Conservation (phyloP, 495 filamentous ascomycete genomes). For the Penicillium tannophilum region DNA sequence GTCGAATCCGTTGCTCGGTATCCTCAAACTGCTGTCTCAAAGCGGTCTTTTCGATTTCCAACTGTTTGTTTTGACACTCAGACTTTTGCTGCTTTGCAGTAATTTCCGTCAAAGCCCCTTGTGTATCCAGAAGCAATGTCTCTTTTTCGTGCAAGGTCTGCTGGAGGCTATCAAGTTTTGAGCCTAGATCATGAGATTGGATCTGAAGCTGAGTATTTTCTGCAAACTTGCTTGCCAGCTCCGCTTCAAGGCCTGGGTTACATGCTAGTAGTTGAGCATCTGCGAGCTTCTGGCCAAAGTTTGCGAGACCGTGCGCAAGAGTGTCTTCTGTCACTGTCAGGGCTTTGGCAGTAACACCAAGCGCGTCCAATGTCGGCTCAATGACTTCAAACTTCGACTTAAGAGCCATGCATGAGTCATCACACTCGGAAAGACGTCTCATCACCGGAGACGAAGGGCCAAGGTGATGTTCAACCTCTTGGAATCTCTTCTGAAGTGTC, state of each 20-base stretch:
- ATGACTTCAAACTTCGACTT: slow-evolving; percentile 22
- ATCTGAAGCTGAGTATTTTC: slow-evolving; percentile 33
- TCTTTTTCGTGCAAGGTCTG: slow-evolving; percentile 21
- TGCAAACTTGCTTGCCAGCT: slow-evolving; percentile 16
- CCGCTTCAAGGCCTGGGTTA: slow-evolving; percentile 14
- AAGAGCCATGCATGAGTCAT: slow-evolving; percentile 16
- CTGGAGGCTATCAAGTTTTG: slow-evolving; percentile 18
- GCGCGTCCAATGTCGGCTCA: slow-evolving; percentile 21
- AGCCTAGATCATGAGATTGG: slow-evolving; percentile 23
- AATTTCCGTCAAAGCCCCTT: slow-evolving; percentile 22
- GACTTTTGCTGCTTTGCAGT: slow-evolving; percentile 18
- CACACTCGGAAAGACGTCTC: slow-evolving; percentile 25
- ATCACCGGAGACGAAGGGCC: slow-evolving; percentile 26
- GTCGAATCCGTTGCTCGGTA: slow-evolving; percentile 25
- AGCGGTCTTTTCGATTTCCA: slow-evolving; percentile 23
- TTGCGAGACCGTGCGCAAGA: slow-evolving; percentile 25
- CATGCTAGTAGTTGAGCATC: slow-evolving; percentile 24
- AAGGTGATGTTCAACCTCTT: slow-evolving; percentile 20
- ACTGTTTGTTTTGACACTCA: neutral
- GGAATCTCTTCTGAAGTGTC: slow-evolving; percentile 25
- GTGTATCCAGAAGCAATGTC: slow-evolving; percentile 19
- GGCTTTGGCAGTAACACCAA: slow-evolving; percentile 21
- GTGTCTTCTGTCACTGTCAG: slow-evolving; percentile 18
- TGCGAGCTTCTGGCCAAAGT: slow-evolving; percentile 23
- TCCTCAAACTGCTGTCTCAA: slow-evolving; percentile 23